Percentiles rank a stretch among this genome's conserved stretches.
Conservation (phyloP, 495 filamentous ascomycete genomes). For the Penicillium chermesinum region DNA sequence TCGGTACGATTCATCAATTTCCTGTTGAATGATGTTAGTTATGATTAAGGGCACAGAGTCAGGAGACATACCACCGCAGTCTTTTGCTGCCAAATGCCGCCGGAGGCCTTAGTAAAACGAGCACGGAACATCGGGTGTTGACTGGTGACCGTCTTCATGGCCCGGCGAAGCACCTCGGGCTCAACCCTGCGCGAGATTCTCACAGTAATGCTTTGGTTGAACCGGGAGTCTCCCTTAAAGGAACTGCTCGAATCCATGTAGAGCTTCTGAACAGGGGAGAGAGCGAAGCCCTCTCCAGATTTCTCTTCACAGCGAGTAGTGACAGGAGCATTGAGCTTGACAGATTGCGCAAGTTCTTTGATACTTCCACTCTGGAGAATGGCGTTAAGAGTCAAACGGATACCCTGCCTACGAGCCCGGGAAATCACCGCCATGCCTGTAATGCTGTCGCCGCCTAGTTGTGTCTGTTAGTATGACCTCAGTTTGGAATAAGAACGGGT, state of each 20-base stretch:
- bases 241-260: conserved; percentile 43
- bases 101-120: conserved; percentile 44
- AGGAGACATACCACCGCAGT: conserved; percentile 28
- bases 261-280: conserved; percentile 43
- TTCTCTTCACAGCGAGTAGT: conserved; percentile 25
- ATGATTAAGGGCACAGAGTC: background rate
- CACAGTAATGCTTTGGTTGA: conserved; percentile 67
- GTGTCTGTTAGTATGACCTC: conserved; percentile 18
- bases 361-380: conserved; percentile 36
- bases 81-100: conserved; percentile 41
- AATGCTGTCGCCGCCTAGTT: conserved; percentile 44
- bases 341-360: conserved; percentile 29
- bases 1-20: conserved; percentile 38
- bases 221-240: conserved; percentile 48
- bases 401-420: conserved; percentile 32
- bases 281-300: conserved; percentile 46
- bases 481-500: conserved; percentile 8
- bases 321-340: conserved; percentile 17
- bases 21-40: conserved; percentile 23
- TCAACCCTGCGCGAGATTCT: conserved; percentile 47
- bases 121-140: conserved; percentile 68
- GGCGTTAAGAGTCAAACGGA: conserved; percentile 33
- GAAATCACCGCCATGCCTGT: conserved; percentile 40
- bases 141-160: conserved; percentile 52
- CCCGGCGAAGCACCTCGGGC: conserved; percentile 45